phyloP scores from a whole-genome alignment of 1,284 basidiomycete genomes.

The Schizophyllum amplum region DNA sequence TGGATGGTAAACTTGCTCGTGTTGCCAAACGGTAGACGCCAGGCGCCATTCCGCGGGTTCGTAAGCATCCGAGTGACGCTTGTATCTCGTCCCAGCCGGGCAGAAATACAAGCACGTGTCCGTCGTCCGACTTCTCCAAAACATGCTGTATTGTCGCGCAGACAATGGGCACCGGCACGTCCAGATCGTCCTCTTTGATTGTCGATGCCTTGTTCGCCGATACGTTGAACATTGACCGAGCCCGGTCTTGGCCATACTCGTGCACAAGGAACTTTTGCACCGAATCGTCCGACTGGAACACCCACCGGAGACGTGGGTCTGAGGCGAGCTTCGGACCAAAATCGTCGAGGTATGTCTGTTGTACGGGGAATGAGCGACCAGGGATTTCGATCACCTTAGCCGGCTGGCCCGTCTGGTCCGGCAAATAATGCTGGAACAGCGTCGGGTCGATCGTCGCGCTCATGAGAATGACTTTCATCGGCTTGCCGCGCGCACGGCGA shows the following conservation, averaged over 20 bases:
- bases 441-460: conserved; percentile 92
- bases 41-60: conserved; percentile 38
- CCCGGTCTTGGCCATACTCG: conserved; percentile 46
- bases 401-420: conserved; percentile 49
- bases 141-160: conserved; percentile 81
- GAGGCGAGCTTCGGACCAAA: conserved; percentile 47
- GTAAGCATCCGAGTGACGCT: conserved; percentile 66
- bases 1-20: conserved; percentile 67
- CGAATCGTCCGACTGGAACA: conserved; percentile 67
- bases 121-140: conserved; percentile 67
- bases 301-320: conserved; percentile 40
- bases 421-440: conserved; percentile 87
- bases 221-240: too few species aligned
- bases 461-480: conserved; percentile 90
- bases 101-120: conserved; percentile 89
- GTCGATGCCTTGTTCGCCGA: conserved; percentile 10
- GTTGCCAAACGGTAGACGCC: conserved; percentile 60
- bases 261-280: conserved; percentile 72
- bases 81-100: conserved; percentile 93
- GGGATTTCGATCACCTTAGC: conserved; percentile 81
- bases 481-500: conserved; percentile 63
- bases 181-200: conserved; percentile 56
- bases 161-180: conserved; percentile 79
- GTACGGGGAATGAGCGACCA: conserved; percentile 89
- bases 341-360: conserved; percentile 79